These are phyloP conservation scores for Vigna radiata DNA, from an alignment of 306 rosid species.

Conservation along the genomic window DNA sequence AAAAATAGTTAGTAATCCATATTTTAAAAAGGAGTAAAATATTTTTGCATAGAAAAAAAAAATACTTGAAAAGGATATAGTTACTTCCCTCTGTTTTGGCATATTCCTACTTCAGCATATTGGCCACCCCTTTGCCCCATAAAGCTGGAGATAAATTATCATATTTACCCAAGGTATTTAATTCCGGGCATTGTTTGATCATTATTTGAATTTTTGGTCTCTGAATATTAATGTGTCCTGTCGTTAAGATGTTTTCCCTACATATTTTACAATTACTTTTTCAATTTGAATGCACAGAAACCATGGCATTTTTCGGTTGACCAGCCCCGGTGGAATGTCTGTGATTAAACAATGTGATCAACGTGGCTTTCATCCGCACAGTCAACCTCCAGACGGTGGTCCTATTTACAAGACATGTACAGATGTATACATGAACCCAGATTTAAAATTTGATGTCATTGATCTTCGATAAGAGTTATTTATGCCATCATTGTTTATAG, in stretches of 20 bases:
- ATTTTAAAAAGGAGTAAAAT: neutral
- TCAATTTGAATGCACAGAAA: constrained; percentile 60
- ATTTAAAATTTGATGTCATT: constrained; percentile 81
- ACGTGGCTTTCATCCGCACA: constrained; percentile 92
- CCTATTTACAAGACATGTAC: constrained; percentile 86
- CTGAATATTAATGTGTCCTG: neutral
- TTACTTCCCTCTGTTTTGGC: neutral
- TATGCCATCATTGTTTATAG: constrained; percentile 48
- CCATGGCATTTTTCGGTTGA: constrained; percentile 95
- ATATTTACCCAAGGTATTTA: neutral
- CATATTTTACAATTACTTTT: constrained; percentile 18
- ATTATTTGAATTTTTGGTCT: neutral
- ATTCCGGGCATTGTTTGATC: neutral
- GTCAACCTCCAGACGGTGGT: constrained; percentile 89
- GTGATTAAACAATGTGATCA: constrained; percentile 86
- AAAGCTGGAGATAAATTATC: constrained; percentile 5
- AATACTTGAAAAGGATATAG: neutral
- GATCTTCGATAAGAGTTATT: constrained; percentile 67
- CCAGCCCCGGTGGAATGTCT: constrained; percentile 91
- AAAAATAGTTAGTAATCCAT: neutral
- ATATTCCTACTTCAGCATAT: neutral
- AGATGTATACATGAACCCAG: constrained; percentile 93
- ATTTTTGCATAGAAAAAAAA: neutral
- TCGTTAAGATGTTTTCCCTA: neutral
- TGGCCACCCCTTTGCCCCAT: neutral